Evolutionary conservation across 768 basidiomycete species (phyloP), one percentile per base, ranked within the genome.

Genomic region (Fomitopsis pulvina): DNA sequence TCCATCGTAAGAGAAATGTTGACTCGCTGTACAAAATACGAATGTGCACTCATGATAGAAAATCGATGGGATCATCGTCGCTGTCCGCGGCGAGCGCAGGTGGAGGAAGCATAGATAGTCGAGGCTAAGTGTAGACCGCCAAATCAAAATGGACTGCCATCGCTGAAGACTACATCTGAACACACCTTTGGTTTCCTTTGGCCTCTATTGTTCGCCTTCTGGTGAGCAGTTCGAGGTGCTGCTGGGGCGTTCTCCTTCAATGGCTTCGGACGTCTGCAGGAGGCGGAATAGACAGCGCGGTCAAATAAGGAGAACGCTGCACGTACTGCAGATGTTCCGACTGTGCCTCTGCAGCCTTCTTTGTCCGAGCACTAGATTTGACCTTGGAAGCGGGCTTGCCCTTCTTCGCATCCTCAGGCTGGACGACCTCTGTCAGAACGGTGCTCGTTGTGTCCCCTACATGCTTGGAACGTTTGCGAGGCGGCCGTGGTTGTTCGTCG

Each of bases 31-130:
- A 32, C n/a, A 14, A 25, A 29, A n/a, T n/a, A n/a, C n/a, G n/a
- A 30, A 30, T 42, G 41, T 27, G 16, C 21, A 29, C 7, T 41
- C 38, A 59, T n/a, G 53, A 59, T 22, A 62, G 48, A 28, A 58
- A 58, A 34, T 62, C 54, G n/a, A 62, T 55, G 14, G 57, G 57
- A 34, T 60, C 58, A 24, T 60, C 53, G n/a, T 62, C 59, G 28
- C 56, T 57, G 28, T 62, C 54, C 12, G 41, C 44, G 9, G 45
- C 48, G 29, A 34, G 20, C 14, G 27, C 24, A 26, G 60, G 52
- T 48, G 5, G 28, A 11, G 60, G 61, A 30, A 62, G 60, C 54
- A 60, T 49, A 2, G 61, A 62, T 21, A 62, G 32, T 2, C 61
- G 55, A 5, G 61, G 61, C 61, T 61, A 26, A 24, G 14, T 45